Percentiles rank a stretch among this genome's conserved stretches.
These are phyloP conservation scores for Smithsoniella earleae DNA, from an alignment of 163 green algal genomes.

Conservation along the genomic window DNA sequence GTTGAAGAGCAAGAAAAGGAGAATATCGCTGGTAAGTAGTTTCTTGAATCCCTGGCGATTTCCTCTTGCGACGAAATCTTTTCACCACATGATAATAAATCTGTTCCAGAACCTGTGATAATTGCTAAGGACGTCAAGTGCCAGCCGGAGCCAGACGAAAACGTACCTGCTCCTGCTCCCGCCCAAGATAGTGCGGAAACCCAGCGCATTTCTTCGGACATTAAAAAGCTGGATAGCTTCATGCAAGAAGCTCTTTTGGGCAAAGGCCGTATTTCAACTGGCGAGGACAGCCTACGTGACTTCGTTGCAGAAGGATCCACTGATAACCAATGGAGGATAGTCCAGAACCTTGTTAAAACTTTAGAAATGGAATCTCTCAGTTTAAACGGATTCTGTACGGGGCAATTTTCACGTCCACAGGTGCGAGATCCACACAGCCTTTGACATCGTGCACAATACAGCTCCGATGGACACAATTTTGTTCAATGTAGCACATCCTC, in stretches of 20 bases:
- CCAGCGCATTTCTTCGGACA: background rate
- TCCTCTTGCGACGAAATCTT: too few species aligned
- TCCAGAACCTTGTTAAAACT: background rate
- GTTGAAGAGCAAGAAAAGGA: background rate
- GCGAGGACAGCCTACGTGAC: background rate
- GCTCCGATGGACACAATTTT: too few species aligned
- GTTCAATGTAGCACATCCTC: too few species aligned
- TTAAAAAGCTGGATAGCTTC: background rate
- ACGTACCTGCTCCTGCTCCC: background rate
- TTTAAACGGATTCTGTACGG: background rate
- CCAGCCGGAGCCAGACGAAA: too few species aligned
- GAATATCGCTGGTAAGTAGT: background rate
- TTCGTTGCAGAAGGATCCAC: background rate
- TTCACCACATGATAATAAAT: background rate
- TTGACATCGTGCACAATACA: too few species aligned
- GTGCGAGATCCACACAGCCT: too few species aligned
- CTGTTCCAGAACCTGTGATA: background rate
- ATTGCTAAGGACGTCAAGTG: background rate
- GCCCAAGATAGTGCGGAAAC: too few species aligned
- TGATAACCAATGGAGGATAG: background rate
- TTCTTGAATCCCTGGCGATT: too few species aligned
- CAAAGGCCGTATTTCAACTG: background rate
- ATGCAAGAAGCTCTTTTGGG: slow-evolving; percentile 23
- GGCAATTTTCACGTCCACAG: too few species aligned
- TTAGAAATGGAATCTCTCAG: background rate